Percentiles rank a stretch among this genome's conserved stretches.
phyloP scores from a whole-genome alignment of 2,329 filamentous ascomycete genomes.

The Colletotrichum sp. region DNA sequence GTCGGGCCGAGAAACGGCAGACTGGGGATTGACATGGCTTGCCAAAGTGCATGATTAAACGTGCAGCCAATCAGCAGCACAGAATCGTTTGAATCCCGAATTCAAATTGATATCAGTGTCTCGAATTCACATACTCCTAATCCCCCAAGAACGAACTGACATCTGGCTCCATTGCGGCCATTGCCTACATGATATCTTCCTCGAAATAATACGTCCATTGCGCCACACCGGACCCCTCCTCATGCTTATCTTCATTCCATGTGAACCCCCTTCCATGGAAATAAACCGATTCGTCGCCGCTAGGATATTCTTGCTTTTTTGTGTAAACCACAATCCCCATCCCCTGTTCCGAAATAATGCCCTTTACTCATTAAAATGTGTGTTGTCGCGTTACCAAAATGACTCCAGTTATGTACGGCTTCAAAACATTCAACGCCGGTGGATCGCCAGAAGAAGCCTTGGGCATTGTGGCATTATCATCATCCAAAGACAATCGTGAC shows the following conservation, averaged over 20 bases:
- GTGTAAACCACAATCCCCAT: neutral
- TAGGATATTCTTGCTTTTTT: neutral
- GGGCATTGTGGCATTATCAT: slow-evolving; percentile 17
- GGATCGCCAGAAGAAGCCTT: neutral
- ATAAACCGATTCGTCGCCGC: neutral
- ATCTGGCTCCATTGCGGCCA: neutral
- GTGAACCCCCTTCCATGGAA: neutral
- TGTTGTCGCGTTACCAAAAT: neutral
- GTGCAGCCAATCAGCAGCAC: neutral
- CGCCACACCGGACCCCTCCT: neutral
- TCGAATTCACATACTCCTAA: neutral
- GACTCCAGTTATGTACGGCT: neutral
- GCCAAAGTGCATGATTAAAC: neutral
- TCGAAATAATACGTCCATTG: neutral
- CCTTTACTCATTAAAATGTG: neutral
- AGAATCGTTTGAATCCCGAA: neutral
- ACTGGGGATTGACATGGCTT: neutral
- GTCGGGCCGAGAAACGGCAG: neutral
- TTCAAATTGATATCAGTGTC: neutral
- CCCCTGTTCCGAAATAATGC: neutral
- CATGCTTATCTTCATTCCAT: neutral
- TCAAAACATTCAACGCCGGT: neutral
- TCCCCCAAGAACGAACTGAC: neutral
- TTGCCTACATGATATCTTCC: neutral
- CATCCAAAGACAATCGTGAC: slow-evolving; percentile 65